Conservation (phyloP, 805 yeast species). For the Sugiyamaella chiloensis region DNA sequence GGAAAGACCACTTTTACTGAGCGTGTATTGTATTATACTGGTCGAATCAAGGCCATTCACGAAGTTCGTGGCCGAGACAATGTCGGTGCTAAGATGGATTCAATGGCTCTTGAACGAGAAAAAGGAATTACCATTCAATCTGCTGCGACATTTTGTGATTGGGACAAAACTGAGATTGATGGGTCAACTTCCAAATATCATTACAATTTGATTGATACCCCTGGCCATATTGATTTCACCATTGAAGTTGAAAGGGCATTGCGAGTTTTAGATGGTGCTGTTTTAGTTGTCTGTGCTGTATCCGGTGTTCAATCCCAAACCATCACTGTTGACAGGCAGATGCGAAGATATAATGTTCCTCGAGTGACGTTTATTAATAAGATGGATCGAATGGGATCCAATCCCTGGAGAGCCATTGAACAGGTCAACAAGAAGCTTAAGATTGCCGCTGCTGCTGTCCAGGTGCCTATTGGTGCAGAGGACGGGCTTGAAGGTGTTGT, state of each 20-base stretch:
- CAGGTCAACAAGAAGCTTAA: conserved; percentile 84
- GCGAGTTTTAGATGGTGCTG: conserved; percentile 97
- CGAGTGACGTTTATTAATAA: conserved; percentile 94
- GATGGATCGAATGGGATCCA: conserved; percentile 99
- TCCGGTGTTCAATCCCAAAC: conserved; percentile 98
- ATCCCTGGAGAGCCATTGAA: conserved; percentile 92
- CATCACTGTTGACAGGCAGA: conserved; percentile 97
- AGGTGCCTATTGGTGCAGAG: conserved; percentile 96
- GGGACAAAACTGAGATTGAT: conserved; percentile 57
- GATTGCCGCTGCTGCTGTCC: conserved; percentile 95
- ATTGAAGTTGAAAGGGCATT: conserved; percentile 99
- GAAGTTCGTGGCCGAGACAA: conserved; percentile 94
- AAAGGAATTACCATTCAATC: conserved; percentile 98
- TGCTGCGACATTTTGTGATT: conserved; percentile 97
- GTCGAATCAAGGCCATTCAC: conserved; percentile 93
- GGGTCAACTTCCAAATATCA: conserved; percentile 62
- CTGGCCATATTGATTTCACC: conserved; percentile 98
- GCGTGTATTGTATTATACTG: conserved; percentile 93
- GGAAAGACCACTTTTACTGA: conserved; percentile 98
- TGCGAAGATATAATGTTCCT: conserved; percentile 97
- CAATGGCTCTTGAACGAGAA: conserved; percentile 97
- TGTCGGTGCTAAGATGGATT: conserved; percentile 99
- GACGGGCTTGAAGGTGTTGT: conserved; percentile 82
- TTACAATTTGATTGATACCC: conserved; percentile 95
- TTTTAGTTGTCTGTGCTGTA: conserved; percentile 96